Conservation (phyloP, 495 filamentous ascomycete species). For the Aspergillus panamensis region DNA sequence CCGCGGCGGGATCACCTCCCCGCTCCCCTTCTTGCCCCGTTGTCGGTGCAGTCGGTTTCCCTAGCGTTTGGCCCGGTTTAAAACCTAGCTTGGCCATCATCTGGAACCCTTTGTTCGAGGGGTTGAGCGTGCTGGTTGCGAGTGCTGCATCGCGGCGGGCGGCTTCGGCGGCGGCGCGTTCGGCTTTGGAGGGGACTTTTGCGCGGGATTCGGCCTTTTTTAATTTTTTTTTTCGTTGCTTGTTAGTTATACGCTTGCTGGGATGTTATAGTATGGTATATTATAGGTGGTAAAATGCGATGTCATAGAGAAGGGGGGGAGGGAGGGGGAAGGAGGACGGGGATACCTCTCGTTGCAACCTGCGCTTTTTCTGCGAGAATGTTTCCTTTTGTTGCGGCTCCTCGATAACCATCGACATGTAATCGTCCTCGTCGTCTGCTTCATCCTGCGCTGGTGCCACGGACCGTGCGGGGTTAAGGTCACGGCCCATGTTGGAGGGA, state of each 20-base stretch:
- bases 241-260: too few species aligned
- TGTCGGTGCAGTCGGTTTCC: slow-evolving; percentile 40
- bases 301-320: background rate
- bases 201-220: slow-evolving; percentile 46
- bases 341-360: slow-evolving; percentile 53
- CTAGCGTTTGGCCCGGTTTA: slow-evolving; percentile 65
- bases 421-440: slow-evolving; percentile 56
- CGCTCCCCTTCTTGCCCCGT: background rate
- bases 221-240: too few species aligned
- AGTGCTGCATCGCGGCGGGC: slow-evolving; percentile 72
- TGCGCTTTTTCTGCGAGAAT: slow-evolving; percentile 52
- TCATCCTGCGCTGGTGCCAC: background rate
- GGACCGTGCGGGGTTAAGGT: background rate
- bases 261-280: background rate
- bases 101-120: slow-evolving; percentile 73
- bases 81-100: slow-evolving; percentile 99
- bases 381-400: slow-evolving; percentile 55
- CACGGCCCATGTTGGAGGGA: background rate
- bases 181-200: slow-evolving; percentile 67
- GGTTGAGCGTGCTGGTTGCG: slow-evolving; percentile 60
- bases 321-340: background rate
- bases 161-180: slow-evolving; percentile 67
- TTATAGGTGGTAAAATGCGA: background rate
- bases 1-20: background rate
- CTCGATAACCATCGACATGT: slow-evolving; percentile 61